Percentiles rank a stretch among this genome's conserved stretches.
Conservation (phyloP, 2,329 filamentous ascomycete genomes). For the Teratosphaeria zuluensis region DNA sequence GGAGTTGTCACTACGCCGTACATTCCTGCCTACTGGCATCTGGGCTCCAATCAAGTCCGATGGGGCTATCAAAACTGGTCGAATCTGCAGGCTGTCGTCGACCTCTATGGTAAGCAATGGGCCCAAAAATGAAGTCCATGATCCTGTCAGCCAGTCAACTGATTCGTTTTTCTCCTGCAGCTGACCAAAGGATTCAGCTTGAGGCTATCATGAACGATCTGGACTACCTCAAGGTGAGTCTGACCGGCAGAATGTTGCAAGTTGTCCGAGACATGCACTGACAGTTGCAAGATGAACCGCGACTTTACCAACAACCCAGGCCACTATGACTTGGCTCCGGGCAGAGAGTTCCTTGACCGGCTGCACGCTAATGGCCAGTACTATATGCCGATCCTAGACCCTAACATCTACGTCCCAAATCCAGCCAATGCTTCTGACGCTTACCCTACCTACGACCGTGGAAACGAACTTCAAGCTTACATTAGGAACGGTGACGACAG, state of each 20-base stretch:
- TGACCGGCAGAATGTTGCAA: no score
- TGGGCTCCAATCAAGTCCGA: constrained; percentile 75
- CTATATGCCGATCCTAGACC: constrained; percentile 50
- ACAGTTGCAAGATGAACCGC: constrained; percentile 45
- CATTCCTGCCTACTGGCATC: constrained; percentile 55
- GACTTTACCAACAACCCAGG: constrained; percentile 48
- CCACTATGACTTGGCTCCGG: constrained; percentile 47
- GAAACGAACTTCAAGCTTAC: constrained; percentile 40
- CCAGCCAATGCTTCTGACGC: constrained; percentile 53
- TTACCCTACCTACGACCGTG: constrained; percentile 41
- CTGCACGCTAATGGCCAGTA: constrained; percentile 46
- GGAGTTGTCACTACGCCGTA: constrained; percentile 60
- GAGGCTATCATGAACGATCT: constrained; percentile 33
- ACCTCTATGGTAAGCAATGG: constrained; percentile 32
- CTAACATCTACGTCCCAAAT: constrained; percentile 60
- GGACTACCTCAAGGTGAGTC: constrained; percentile 13
- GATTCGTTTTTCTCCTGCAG: constrained; percentile 16
- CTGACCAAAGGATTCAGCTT: neutral
- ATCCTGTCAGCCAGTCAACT: constrained; percentile 40
- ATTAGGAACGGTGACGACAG: constrained; percentile 46
- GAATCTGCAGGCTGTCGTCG: constrained; percentile 48
- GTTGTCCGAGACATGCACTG: neutral
- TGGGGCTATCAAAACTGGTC: constrained; percentile 71
- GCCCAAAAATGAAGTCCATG: constrained; percentile 6
- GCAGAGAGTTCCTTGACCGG: constrained; percentile 40